Percentiles rank a stretch among this genome's conserved stretches.
These are phyloP conservation scores for Aspergillus ellipticus DNA, from an alignment of 495 filamentous ascomycete species.

Conservation along the genomic window DNA sequence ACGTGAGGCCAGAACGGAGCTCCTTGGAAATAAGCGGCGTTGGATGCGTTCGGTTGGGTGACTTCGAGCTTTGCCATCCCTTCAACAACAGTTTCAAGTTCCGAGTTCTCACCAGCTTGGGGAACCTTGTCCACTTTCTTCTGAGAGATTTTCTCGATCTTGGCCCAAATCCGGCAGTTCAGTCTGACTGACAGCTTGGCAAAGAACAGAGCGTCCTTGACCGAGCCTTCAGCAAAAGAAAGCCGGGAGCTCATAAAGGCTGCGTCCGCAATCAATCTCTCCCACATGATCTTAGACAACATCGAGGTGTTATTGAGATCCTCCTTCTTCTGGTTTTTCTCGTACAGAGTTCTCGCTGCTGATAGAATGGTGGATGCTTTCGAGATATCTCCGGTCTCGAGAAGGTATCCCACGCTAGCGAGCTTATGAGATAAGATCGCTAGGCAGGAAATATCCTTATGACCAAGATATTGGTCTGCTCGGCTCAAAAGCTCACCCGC, in stretches of 20 bases:
- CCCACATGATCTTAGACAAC: conserved; percentile 39
- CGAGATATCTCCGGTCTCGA: conserved; percentile 60
- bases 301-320: conserved; percentile 27
- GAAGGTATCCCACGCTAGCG: conserved; percentile 67
- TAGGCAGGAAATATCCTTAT: conserved; percentile 33
- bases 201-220: conserved; percentile 60
- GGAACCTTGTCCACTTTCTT: conserved; percentile 31
- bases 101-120: conserved; percentile 22
- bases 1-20: conserved; percentile 81
- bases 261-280: conserved; percentile 47
- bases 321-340: conserved; percentile 30
- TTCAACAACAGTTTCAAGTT: conserved; percentile 40
- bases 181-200: conserved; percentile 63
- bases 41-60: conserved; percentile 25
- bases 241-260: conserved; percentile 60
- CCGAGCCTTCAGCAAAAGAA: conserved; percentile 58
- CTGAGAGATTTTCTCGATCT: conserved; percentile 52
- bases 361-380: conserved; percentile 43
- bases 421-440: conserved; percentile 60
- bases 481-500: conserved; percentile 62
- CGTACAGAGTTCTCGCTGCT: conserved; percentile 32
- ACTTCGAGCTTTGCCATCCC: conserved; percentile 43
- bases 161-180: conserved; percentile 67
- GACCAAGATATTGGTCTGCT: conserved; percentile 48
- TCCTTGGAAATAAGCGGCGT: conserved; percentile 43